Base-by-base conservation (phyloP, 73 alveolate genomes). In the Paramecium sonneborni region DNA sequence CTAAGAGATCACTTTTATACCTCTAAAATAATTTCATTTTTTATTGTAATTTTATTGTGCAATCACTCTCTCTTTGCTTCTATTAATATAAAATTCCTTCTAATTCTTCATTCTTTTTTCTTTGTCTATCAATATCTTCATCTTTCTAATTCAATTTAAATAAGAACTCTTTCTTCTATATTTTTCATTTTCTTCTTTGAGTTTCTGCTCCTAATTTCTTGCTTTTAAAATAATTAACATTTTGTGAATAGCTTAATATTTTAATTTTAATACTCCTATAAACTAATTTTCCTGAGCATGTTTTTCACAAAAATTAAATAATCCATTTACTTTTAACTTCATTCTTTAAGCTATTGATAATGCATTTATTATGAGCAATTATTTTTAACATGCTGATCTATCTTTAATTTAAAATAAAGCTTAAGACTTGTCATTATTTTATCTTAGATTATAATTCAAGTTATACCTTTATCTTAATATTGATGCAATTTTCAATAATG, bases 101-200 rank as follows among this genome's bases (percentile, higher is more conserved):
- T 62, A 79, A 44, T 41, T 79, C 90, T 43, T 79, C 90, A 39
- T 79, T 79, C 55, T 79, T 79, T 62, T 79, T 79, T 79, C 55
- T 79, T 34, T 79, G 14, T 37, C 55, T 79, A 32, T 79, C 90
- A 0, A 79, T 79, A 12, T 79, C 90, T 24, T 79, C 90, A 44
- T 79, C 90, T 28, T 79, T 79, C 41, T 43, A 34, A 34, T 79
- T 79, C 69, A 79, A 34, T 79, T 79, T 79, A 14, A 24, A 24
- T 44, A 79, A 44, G 24, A 79, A 79, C 15, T 79, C 90, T 41
- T 34, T 38, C 32, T 79, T 79, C 44, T 79, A 79, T n/a, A n/a
- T 79, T 46, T 79, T 79, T 79, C 90, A 24, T 79, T 43, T 34
- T 79, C 90, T 44, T 79, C 90, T 28, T 43, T 79, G 0, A 43